These are phyloP conservation scores for Exophiala phaeomuriformis DNA, from an alignment of 2,329 filamentous ascomycete genomes.

Conservation along the genomic window DNA sequence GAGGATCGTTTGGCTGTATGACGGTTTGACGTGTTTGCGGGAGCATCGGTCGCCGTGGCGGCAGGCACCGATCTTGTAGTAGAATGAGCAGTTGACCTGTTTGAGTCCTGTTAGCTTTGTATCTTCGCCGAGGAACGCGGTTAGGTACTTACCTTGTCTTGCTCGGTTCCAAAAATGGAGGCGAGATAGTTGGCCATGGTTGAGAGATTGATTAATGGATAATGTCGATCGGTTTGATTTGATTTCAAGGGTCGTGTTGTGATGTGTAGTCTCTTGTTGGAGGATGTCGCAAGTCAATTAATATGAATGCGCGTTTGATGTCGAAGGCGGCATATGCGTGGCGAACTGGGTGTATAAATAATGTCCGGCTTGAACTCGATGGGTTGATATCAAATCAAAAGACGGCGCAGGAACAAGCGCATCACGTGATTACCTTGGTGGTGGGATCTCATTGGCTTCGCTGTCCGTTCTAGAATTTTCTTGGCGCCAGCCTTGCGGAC, in stretches of 20 bases:
- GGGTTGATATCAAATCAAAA: background rate
- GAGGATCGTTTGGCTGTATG: slow-evolving; percentile 94
- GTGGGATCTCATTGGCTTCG: background rate
- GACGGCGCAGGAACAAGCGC: background rate
- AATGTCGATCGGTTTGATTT: background rate
- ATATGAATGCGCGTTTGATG: background rate
- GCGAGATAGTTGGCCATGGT: slow-evolving; percentile 95
- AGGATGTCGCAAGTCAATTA: background rate
- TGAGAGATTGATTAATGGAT: background rate
- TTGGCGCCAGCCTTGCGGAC: background rate
- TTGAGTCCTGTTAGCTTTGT: background rate
- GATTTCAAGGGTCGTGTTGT: background rate
- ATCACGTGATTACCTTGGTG: background rate
- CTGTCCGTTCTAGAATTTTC: slow-evolving; percentile 7
- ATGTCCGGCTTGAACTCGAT: background rate
- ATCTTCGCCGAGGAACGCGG: slow-evolving; percentile 18
- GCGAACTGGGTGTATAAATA: background rate
- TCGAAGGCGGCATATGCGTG: background rate
- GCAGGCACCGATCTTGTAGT: slow-evolving; percentile 99
- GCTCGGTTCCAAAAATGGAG: slow-evolving; percentile 98
- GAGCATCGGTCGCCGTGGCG: slow-evolving; percentile 97
- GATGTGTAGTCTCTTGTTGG: too few species aligned
- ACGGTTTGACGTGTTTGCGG: slow-evolving; percentile 97
- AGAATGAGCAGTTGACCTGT: slow-evolving; percentile 93
- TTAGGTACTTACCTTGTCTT: slow-evolving; percentile 62